A percentile compares a stretch with the other conserved stretches of the same genome.
phyloP scores from a whole-genome alignment of 2,329 filamentous ascomycete species.

The Septoria petroselini region DNA sequence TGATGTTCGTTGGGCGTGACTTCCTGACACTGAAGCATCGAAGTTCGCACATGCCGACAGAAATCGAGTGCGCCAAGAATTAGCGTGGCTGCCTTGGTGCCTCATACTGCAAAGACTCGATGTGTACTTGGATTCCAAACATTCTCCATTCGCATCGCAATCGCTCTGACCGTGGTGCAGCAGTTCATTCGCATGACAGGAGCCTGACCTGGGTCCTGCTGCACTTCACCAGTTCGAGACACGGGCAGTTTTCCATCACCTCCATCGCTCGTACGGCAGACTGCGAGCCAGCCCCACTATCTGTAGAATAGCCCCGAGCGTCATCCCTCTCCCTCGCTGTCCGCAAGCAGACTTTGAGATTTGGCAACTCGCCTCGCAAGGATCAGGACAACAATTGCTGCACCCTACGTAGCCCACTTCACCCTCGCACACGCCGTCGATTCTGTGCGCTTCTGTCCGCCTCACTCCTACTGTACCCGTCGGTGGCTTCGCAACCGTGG shows the following conservation, averaged over 20 bases:
- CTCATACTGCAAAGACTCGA: too few relatives aligned
- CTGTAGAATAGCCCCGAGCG: background rate
- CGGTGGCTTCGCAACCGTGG: conserved; percentile 28
- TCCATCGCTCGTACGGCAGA: too few relatives aligned
- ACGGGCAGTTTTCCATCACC: too few relatives aligned
- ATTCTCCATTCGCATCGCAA: too few relatives aligned
- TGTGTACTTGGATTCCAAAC: too few relatives aligned
- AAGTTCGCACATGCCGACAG: conserved; percentile 1
- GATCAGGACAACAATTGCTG: conserved; percentile 6
- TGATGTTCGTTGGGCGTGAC: conserved; percentile 10
- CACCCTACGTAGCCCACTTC: conserved; percentile 14
- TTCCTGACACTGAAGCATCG: conserved; percentile 1
- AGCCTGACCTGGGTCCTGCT: too few relatives aligned
- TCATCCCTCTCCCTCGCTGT: conserved; percentile 7
- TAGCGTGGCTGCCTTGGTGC: background rate
- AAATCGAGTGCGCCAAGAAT: conserved; percentile 5
- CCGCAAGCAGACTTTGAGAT: conserved; percentile 9
- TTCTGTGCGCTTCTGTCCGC: too few relatives aligned
- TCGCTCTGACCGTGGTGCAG: too few relatives aligned
- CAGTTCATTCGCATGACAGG: too few relatives aligned
- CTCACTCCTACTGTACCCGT: too few relatives aligned
- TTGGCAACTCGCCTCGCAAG: conserved; percentile 4
- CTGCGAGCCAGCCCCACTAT: conserved; percentile 6
- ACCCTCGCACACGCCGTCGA: conserved; percentile 1
- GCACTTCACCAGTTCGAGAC: too few relatives aligned